A percentile compares a stretch with the other conserved stretches of the same genome.
Conservation (phyloP, 371 early-diverging fungal genomes). For the Cokeromyces recurvatus region DNA sequence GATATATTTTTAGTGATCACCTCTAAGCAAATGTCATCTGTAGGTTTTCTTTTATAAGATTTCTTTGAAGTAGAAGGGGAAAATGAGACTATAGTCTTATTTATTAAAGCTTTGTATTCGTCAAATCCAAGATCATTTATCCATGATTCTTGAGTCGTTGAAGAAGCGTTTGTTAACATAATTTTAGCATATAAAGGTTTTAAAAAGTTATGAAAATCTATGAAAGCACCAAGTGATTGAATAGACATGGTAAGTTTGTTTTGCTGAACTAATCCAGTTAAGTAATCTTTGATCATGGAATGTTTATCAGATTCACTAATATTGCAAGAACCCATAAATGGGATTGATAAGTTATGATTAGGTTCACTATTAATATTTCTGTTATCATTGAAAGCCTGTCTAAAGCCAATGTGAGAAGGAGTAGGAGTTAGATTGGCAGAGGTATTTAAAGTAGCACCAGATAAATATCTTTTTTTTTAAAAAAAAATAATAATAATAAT, state of each 20-base stretch:
- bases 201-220: conserved; percentile 12
- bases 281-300: conserved; percentile 9
- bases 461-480: too few species aligned
- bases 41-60: conserved; percentile 11
- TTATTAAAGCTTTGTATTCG: conserved; percentile 14
- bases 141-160: neutral
- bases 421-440: neutral
- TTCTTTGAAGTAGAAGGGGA: conserved; percentile 7
- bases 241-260: conserved; percentile 10
- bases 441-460: too few species aligned
- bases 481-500: too few species aligned
- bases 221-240: conserved; percentile 11
- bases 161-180: conserved; percentile 7
- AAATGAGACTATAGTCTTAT: conserved; percentile 17
- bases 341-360: too few species aligned
- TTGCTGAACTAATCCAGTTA: conserved; percentile 14
- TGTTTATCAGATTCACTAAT: neutral
- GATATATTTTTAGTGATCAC: conserved; percentile 32
- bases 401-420: too few species aligned
- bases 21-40: conserved; percentile 12
- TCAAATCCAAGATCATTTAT: conserved; percentile 2
- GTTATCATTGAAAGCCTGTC: too few species aligned
- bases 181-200: conserved; percentile 19
- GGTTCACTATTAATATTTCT: too few species aligned
- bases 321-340: neutral